Percentiles rank a stretch among this genome's conserved stretches.
Evolutionary conservation across 2,329 filamentous ascomycete genomes (phyloP).

Genomic region (Phialophora macrospora): DNA sequence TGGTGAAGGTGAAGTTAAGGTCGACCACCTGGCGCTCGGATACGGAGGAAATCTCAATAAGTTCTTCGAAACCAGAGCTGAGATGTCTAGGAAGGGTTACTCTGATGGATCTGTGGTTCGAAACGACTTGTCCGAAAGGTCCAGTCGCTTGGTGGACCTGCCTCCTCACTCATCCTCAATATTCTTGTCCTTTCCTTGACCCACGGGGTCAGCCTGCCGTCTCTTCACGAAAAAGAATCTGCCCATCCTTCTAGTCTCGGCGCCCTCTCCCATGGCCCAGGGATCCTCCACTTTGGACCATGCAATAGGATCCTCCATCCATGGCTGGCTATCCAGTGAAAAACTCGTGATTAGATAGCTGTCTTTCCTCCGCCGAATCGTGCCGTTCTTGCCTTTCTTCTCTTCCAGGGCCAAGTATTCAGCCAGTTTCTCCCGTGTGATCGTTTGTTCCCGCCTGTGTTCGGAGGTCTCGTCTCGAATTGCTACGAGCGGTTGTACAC

Average conservation of each 20-base stretch:
- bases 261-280: constrained; percentile 65
- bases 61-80: neutral
- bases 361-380: constrained; percentile 56
- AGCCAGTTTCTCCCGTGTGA: constrained; percentile 47
- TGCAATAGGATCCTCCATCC: constrained; percentile 39
- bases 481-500: constrained; percentile 73
- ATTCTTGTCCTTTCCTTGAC: constrained; percentile 8
- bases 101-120: neutral
- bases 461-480: constrained; percentile 72
- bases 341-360: constrained; percentile 16
- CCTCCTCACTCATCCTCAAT: neutral
- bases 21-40: neutral
- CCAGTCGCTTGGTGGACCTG: neutral
- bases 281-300: constrained; percentile 60
- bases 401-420: constrained; percentile 49
- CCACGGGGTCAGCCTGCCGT: neutral
- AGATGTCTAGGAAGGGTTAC: neutral
- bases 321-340: constrained; percentile 21
- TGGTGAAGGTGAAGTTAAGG: neutral
- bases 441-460: constrained; percentile 47
- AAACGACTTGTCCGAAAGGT: neutral
- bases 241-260: constrained; percentile 68
- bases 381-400: constrained; percentile 49
- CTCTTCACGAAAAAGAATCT: constrained; percentile 76
- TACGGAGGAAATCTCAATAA: neutral